Conservation (phyloP, 768 basidiomycete species). For the Leccinellum luteum region DNA sequence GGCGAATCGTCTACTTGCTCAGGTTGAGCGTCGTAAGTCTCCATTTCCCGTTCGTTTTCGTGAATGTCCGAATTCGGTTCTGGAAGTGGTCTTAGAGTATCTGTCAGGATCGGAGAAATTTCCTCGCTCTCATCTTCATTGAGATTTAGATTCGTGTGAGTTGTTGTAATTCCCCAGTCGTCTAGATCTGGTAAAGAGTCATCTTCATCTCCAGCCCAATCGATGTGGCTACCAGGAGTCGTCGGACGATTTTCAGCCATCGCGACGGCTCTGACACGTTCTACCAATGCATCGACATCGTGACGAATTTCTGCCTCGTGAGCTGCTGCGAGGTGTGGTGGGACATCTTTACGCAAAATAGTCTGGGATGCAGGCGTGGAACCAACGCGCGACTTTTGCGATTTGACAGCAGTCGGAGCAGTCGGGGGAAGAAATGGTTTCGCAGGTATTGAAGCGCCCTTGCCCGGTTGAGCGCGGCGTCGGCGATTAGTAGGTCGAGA, state of each 20-base stretch:
- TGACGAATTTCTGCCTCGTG: slow-evolving; percentile 50
- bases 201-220: slow-evolving; percentile 89
- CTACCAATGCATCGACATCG: slow-evolving; percentile 74
- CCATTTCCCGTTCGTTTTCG: slow-evolving; percentile 23
- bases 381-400: slow-evolving; percentile 34
- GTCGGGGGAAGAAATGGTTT: slow-evolving; percentile 17
- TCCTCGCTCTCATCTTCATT: slow-evolving; percentile 35
- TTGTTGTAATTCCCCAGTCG: slow-evolving; percentile 75
- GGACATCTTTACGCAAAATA: slow-evolving; percentile 49
- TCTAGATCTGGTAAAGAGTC: slow-evolving; percentile 76
- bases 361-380: slow-evolving; percentile 24
- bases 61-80: slow-evolving; percentile 36
- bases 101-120: slow-evolving; percentile 69
- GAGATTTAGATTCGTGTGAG: slow-evolving; percentile 26
- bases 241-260: slow-evolving; percentile 66
- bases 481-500: slow-evolving; percentile 47
- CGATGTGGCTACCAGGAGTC: slow-evolving; percentile 77
- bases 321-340: slow-evolving; percentile 49
- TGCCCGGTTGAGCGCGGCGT: slow-evolving; percentile 45
- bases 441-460: slow-evolving; percentile 15
- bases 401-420: slow-evolving; percentile 27
- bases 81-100: slow-evolving; percentile 59
- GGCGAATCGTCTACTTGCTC: slow-evolving; percentile 7
- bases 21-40: slow-evolving; percentile 14
- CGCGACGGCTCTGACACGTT: slow-evolving; percentile 70